Base-by-base conservation (phyloP, 768 basidiomycete genomes). In the Daedaleopsis nitida region DNA sequence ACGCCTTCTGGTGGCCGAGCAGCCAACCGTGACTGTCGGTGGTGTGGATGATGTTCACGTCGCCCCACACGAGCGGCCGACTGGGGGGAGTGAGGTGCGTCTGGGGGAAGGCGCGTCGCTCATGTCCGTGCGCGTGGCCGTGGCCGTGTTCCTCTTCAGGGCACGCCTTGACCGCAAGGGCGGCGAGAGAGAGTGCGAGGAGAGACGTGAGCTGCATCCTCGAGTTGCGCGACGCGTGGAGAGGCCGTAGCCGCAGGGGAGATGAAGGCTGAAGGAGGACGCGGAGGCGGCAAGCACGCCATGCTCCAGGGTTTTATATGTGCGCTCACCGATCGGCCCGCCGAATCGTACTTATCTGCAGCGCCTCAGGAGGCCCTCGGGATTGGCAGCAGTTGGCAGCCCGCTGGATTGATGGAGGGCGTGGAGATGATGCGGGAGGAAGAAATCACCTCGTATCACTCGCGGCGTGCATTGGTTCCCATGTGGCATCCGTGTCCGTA, bases 11-110 rank as follows among this genome's bases (percentile, higher is more conserved):
- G 75, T 96, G 94, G 1, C 94, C 94, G 39, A 94, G 79, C 4
- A 96, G 77, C 88, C 88, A 89, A 27, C 88, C 85, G 75, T 91
- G 88, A 42, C 84, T 90, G 72, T 95, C 93, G 0, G 94, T 95
- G 3, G 92, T 95, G 67, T 88, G 86, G 49, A 95, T 81, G 67
- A 95, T 83, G 70, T 96, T 96, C 58, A 96, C 80, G 68, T 95
- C 92, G n/a, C 88, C 86, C 94, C 94, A 95, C 54, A 84, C 83
- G 14, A 96, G 80, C 23, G 84, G 82, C 19, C 86, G 78, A 57
- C 82, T 81, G 5, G 93, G 93, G 17, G 79, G 79, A 0, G 84
- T 75, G 35, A 87, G 72, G 14, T 75, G 75, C 14, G 74, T 64
- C 49, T 78, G 72, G 0, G 82, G 79, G 53, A 74, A 72, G 53